Evolutionary conservation across 257 asterid species (phyloP).

Genomic region (Fraxinus americana): DNA sequence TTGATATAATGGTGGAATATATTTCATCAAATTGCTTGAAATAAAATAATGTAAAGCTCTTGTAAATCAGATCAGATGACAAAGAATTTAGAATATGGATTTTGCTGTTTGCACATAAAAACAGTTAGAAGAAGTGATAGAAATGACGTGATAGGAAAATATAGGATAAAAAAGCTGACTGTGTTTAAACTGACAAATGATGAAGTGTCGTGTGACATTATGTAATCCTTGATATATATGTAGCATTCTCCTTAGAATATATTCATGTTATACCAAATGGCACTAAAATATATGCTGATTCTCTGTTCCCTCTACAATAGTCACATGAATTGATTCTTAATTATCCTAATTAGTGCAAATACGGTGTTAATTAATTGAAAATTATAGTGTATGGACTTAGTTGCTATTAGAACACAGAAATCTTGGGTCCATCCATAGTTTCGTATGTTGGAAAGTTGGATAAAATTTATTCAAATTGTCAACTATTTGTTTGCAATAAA

Average conservation of each 20-base stretch:
- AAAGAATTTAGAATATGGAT: neutral
- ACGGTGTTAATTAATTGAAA: neutral
- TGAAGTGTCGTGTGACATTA: too few relatives aligned
- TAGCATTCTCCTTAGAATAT: neutral
- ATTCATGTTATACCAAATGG: constrained; percentile 6
- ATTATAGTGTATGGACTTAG: neutral
- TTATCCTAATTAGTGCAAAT: constrained; percentile 1
- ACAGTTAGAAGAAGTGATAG: too few relatives aligned
- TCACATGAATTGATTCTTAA: constrained; percentile 28
- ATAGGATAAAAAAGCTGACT: too few relatives aligned
- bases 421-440: constrained; percentile 45
- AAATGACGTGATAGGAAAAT: too few relatives aligned
- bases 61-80: neutral
- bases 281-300: constrained; percentile 20
- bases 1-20: too few relatives aligned
- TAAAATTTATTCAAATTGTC: neutral
- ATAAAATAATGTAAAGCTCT: neutral
- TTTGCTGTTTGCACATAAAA: too few relatives aligned
- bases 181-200: too few relatives aligned
- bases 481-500: neutral
- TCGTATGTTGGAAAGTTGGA: constrained; percentile 26
- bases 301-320: neutral
- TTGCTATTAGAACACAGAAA: constrained; percentile 25
- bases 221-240: too few relatives aligned
- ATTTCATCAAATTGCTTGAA: too few relatives aligned